Evolutionary conservation across 306 rosid genomes (phyloP).

Genomic region (Quercus aquifolioides): DNA sequence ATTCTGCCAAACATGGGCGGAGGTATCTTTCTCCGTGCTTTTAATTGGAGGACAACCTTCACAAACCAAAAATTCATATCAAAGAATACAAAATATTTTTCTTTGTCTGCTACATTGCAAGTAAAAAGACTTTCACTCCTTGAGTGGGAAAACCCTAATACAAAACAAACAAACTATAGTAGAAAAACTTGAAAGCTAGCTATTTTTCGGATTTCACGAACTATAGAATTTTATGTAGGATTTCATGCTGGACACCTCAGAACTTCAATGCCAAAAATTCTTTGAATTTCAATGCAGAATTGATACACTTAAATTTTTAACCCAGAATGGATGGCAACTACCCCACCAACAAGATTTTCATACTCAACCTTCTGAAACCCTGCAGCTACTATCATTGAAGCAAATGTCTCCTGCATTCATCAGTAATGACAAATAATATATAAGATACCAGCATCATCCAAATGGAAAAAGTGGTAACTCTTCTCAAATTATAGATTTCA

Average conservation of each 20-base stretch:
- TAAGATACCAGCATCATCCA: neutral
- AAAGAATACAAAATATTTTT: too few relatives aligned
- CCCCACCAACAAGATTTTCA: slow-evolving; percentile 93
- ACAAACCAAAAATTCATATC: too few relatives aligned
- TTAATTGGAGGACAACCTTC: too few relatives aligned
- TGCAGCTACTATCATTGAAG: slow-evolving; percentile 80
- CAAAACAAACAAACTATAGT: too few relatives aligned
- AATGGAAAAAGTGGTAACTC: neutral
- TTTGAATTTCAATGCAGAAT: neutral
- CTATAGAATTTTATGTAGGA: neutral
- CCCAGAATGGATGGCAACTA: slow-evolving; percentile 91
- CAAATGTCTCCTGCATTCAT: slow-evolving; percentile 75
- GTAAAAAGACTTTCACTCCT: too few relatives aligned
- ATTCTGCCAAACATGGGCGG: too few relatives aligned
- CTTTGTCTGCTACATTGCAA: too few relatives aligned
- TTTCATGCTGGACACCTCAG: neutral
- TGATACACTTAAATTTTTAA: slow-evolving; percentile 49
- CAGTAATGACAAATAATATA: slow-evolving; percentile 6
- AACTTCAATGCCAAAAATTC: neutral
- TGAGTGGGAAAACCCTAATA: too few relatives aligned
- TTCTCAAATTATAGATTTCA: slow-evolving; percentile 1
- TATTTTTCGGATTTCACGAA: neutral
- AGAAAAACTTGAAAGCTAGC: too few relatives aligned
- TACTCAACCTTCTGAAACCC: slow-evolving; percentile 90
- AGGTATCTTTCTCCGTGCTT: too few relatives aligned